A percentile compares a stretch with the other conserved stretches of the same genome.
These are phyloP conservation scores for Fusarium redolens DNA, from an alignment of 2,329 filamentous ascomycete genomes.

Conservation along the genomic window DNA sequence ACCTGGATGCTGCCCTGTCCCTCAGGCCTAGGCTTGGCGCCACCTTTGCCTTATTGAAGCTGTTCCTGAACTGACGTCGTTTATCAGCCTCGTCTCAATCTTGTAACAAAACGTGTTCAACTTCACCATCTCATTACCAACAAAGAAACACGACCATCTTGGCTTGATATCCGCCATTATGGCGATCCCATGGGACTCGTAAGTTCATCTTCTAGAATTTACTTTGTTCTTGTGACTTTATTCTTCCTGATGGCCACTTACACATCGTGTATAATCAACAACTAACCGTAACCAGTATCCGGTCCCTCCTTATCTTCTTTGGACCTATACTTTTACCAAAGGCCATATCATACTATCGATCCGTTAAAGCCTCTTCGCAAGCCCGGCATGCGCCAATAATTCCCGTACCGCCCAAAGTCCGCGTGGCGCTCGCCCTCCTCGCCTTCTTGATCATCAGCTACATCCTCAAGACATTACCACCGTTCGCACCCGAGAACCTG, in stretches of 20 bases:
- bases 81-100: slow-evolving; percentile 28
- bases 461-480: slow-evolving; percentile 71
- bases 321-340: slow-evolving; percentile 79
- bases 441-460: slow-evolving; percentile 59
- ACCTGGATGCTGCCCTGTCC: not conserved
- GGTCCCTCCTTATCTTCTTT: slow-evolving; percentile 70
- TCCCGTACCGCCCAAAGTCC: slow-evolving; percentile 64
- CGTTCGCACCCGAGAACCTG: slow-evolving; percentile 81
- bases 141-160: not conserved
- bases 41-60: slow-evolving; percentile 29
- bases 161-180: slow-evolving; percentile 31
- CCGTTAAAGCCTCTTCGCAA: slow-evolving; percentile 57
- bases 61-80: slow-evolving; percentile 38
- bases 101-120: slow-evolving; percentile 36
- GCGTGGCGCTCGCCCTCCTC: slow-evolving; percentile 71
- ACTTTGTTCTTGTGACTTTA: not conserved
- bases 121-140: slow-evolving; percentile 3
- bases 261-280: slow-evolving; percentile 4
- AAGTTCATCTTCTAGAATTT: slow-evolving; percentile 12
- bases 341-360: slow-evolving; percentile 72
- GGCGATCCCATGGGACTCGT: slow-evolving; percentile 47
- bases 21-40: slow-evolving; percentile 7
- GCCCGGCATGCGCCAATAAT: slow-evolving; percentile 62
- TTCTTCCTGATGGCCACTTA: not conserved
- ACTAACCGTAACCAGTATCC: slow-evolving; percentile 55